Conservation (phyloP, 305 asterid genomes). For the Solanum hybrid region DNA sequence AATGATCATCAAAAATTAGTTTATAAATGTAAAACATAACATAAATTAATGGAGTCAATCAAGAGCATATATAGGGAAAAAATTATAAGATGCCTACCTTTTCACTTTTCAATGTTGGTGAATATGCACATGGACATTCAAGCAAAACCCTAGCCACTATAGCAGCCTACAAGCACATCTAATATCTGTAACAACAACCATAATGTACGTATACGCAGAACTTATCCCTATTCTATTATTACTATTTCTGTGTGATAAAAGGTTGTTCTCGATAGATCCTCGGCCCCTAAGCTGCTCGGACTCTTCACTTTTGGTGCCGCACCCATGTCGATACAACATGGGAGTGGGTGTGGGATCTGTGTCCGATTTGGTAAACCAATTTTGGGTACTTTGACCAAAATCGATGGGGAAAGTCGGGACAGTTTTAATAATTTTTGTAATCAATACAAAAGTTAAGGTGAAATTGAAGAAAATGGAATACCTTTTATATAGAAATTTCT, state of each 20-base stretch:
- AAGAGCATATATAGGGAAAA: background rate
- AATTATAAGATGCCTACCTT: background rate
- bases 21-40: background rate
- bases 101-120: background rate
- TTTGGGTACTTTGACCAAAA: background rate
- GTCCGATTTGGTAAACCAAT: background rate
- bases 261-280: background rate
- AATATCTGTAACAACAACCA: background rate
- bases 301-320: background rate
- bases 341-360: background rate
- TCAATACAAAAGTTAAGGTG: background rate
- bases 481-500: background rate
- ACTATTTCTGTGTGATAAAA: background rate
- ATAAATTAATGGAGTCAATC: background rate
- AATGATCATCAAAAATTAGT: background rate
- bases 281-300: background rate
- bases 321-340: background rate
- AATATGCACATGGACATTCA: background rate
- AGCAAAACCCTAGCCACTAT: background rate
- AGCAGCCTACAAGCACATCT: background rate
- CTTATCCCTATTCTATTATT: background rate
- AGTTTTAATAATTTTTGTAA: background rate
- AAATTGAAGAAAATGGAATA: background rate
- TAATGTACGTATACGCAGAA: background rate
- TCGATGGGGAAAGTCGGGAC: background rate